Percentiles rank a stretch among this genome's conserved stretches.
These are phyloP conservation scores for Arabis hirsuta DNA, from an alignment of 345 rosid species.

Conservation along the genomic window DNA sequence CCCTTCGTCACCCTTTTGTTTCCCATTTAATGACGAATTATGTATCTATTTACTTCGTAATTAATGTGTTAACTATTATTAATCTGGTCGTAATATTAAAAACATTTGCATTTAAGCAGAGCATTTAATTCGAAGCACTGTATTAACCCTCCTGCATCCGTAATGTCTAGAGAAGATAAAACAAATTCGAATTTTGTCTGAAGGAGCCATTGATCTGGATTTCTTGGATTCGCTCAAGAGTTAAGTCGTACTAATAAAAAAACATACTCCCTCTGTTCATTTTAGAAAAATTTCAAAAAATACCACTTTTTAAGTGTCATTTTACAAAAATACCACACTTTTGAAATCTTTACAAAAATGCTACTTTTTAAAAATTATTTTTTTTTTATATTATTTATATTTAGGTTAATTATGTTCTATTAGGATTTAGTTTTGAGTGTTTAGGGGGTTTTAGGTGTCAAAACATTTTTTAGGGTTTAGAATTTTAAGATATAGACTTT, in stretches of 20 bases:
- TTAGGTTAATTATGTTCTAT: too few relatives aligned
- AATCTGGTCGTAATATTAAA: slow-evolving; percentile 2
- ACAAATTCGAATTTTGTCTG: slow-evolving; percentile 29
- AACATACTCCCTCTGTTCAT: not conserved
- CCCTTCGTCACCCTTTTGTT: not conserved
- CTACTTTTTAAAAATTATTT: too few relatives aligned
- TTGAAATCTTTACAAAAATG: too few relatives aligned
- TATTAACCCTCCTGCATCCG: slow-evolving; percentile 38
- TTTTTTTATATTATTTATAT: too few relatives aligned
- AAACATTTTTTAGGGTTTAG: too few relatives aligned
- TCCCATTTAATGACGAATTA: slow-evolving; percentile 25
- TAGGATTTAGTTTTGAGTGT: too few relatives aligned
- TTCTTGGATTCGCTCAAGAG: slow-evolving; percentile 35
- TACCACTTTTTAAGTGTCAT: not conserved
- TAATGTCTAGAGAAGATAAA: slow-evolving; percentile 41
- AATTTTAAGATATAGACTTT: too few relatives aligned
- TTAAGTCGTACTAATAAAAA: not conserved
- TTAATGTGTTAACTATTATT: slow-evolving; percentile 31
- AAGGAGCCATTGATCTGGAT: slow-evolving; percentile 20
- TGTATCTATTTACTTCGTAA: slow-evolving; percentile 10
- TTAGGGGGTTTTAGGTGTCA: too few relatives aligned
- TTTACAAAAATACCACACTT: too few relatives aligned
- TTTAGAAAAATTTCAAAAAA: not conserved
- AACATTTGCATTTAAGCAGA: slow-evolving; percentile 37
- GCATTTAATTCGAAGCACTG: slow-evolving; percentile 37